Evolutionary conservation across 768 basidiomycete species (phyloP).

Genomic region (Tremella mesenterica): DNA sequence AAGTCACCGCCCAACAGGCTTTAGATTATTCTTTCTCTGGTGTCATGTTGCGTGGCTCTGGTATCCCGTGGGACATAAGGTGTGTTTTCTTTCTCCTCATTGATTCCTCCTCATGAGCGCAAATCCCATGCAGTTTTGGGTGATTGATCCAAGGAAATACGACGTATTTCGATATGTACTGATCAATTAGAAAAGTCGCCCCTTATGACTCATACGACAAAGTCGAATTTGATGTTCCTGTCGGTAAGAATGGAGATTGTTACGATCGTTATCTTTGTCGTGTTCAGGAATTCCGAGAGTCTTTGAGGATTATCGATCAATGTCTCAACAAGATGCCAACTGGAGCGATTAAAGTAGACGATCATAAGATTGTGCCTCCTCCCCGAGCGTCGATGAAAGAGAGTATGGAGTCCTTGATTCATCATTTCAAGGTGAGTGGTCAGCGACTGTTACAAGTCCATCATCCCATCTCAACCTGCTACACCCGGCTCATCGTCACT

Average conservation of each 20-base stretch:
- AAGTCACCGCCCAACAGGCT: conserved; percentile 84
- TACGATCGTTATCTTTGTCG: conserved; percentile 96
- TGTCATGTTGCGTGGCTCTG: conserved; percentile 92
- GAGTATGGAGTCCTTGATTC: conserved; percentile 94
- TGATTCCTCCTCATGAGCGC: too few species aligned
- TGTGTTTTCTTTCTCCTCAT: too few species aligned
- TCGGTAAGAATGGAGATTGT: conserved; percentile 93
- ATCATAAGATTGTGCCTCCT: conserved; percentile 93
- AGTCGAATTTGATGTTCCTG: conserved; percentile 96
- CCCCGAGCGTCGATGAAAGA: conserved; percentile 98
- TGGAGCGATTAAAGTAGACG: conserved; percentile 87
- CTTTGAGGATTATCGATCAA: conserved; percentile 76
- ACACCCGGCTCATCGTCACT: too few species aligned
- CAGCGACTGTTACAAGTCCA: too few species aligned
- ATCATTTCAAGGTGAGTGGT: conserved; percentile 89
- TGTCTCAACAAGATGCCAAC: conserved; percentile 95
- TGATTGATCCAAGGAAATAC: too few species aligned
- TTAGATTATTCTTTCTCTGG: conserved; percentile 88
- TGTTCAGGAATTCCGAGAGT: conserved; percentile 97
- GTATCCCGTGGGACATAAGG: conserved; percentile 87
- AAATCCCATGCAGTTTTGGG: too few species aligned
- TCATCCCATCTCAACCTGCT: not conserved
- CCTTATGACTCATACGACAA: conserved; percentile 97
- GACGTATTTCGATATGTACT: too few species aligned
- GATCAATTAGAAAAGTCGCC: conserved; percentile 57